Evolutionary conservation across 2,329 filamentous ascomycete species (phyloP).

Genomic region (Venturiaceae sp.): DNA sequence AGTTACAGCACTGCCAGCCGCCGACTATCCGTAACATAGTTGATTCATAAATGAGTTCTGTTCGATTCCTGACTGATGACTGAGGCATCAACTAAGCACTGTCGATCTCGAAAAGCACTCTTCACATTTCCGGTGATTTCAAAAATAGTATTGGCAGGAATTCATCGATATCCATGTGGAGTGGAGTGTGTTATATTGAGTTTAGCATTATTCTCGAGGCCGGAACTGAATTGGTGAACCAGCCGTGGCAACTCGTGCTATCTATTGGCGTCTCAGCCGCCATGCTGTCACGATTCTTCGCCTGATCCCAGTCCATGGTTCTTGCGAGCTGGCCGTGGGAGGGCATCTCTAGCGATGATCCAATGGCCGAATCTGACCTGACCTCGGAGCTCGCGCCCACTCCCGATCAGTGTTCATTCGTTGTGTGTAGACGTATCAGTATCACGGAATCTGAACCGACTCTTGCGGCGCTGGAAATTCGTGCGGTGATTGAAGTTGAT

Average conservation of each 20-base stretch:
- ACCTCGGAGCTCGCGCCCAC: neutral
- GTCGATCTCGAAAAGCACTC: no score
- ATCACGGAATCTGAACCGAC: neutral
- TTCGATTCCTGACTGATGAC: neutral
- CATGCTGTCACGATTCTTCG: neutral
- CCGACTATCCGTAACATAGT: neutral
- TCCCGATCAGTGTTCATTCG: neutral
- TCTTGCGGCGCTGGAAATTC: neutral
- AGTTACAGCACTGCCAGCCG: neutral
- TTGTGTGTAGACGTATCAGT: neutral
- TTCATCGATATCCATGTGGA: no score
- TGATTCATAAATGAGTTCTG: neutral
- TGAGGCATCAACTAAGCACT: no score
- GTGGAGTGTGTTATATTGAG: no score
- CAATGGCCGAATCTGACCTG: neutral
- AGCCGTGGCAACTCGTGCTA: neutral
- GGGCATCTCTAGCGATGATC: neutral
- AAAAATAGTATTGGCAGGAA: no score
- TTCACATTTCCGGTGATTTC: no score
- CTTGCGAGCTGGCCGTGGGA: neutral
- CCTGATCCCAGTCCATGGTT: constrained; percentile 1
- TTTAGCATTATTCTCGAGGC: no score
- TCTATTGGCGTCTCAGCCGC: constrained; percentile 5
- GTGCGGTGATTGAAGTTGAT: neutral
- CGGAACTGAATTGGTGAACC: neutral